Base-by-base conservation (phyloP, 495 filamentous ascomycete genomes). In the Amniculicola lignicola region DNA sequence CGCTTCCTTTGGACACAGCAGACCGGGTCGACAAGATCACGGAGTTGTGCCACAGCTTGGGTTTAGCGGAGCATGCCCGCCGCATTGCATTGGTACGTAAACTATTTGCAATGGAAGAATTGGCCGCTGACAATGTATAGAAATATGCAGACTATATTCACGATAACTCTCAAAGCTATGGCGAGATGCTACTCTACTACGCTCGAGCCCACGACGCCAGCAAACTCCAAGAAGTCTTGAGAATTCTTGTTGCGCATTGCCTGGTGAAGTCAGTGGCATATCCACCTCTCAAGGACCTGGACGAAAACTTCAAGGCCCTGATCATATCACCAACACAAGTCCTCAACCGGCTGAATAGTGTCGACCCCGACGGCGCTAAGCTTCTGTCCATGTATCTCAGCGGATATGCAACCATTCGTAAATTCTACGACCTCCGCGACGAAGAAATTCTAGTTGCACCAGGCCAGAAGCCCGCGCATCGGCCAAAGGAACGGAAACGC, bases 371-470 rank as follows among this genome's bases (percentile, higher is more conserved):
- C 61, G 90, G 88, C 9, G 90, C 90, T 19, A 77, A 82, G 50
- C 81, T 93, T 9, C 75, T 96, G 1, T 86, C 88, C 42, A 85
- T 81, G 54, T 83, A 89, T 65, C 79, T 95, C n/a, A 90, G 85
- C 66, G 91, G 91, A 28, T 96, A 95, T 62, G 91, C 89, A 28
- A 90, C 86, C 0, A 75, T 96, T 4, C 82, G 90, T 14, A 84
- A 84, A 58, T 95, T 90, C 72, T 96, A 94, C 68, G 85, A 90
- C 59, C 79, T 89, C 33, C 82, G 91, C 40, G 90, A 96, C 58
- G 78, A 84, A 55, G 77, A 79, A 10, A 52, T 80, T 1, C 58
- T 44, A 25, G 9, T 31, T 3, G 14, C 44, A 23, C 2, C 10
- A 18, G 51, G 52, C 40, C 22, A 33, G 38, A 61, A 54, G 25